Conservation (phyloP, 1,284 basidiomycete species). For the Pterulicium gracile region DNA sequence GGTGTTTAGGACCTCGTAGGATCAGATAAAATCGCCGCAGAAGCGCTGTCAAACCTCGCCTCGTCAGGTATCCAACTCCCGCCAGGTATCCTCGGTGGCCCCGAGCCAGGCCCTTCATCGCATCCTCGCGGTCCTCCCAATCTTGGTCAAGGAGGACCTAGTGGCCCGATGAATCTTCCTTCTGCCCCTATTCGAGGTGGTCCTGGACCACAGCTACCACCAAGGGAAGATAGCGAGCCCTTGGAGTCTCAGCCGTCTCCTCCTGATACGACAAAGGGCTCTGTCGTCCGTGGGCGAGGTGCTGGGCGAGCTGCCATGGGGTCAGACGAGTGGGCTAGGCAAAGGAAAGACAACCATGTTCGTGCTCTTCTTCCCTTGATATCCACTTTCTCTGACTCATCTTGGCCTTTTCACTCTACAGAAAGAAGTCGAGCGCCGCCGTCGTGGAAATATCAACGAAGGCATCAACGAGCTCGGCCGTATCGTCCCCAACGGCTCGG, state of each 20-base stretch:
- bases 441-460: slow-evolving; percentile 91
- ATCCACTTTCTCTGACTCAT: slow-evolving; percentile 1
- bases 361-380: slow-evolving; percentile 15
- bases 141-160: slow-evolving; percentile 29
- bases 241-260: slow-evolving; percentile 12
- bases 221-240: slow-evolving; percentile 20
- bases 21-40: slow-evolving; percentile 40
- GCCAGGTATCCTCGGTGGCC: slow-evolving; percentile 20
- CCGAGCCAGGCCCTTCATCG: slow-evolving; percentile 62
- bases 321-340: slow-evolving; percentile 70
- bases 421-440: slow-evolving; percentile 96
- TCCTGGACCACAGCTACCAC: slow-evolving; percentile 20
- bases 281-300: slow-evolving; percentile 27
- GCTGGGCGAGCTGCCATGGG: slow-evolving; percentile 48
- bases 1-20: too few relatives aligned
- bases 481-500: slow-evolving; percentile 80
- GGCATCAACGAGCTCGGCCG: slow-evolving; percentile 88
- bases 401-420: slow-evolving; percentile 27
- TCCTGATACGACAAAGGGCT: slow-evolving; percentile 22
- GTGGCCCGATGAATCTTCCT: slow-evolving; percentile 35
- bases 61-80: slow-evolving; percentile 19
- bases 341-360: slow-evolving; percentile 81
- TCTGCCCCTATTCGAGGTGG: slow-evolving; percentile 25
- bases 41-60: slow-evolving; percentile 51
- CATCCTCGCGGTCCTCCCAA: slow-evolving; percentile 63